Evolutionary conservation across 768 basidiomycete genomes (phyloP).

Genomic region (Clitopilus passeckerianus): DNA sequence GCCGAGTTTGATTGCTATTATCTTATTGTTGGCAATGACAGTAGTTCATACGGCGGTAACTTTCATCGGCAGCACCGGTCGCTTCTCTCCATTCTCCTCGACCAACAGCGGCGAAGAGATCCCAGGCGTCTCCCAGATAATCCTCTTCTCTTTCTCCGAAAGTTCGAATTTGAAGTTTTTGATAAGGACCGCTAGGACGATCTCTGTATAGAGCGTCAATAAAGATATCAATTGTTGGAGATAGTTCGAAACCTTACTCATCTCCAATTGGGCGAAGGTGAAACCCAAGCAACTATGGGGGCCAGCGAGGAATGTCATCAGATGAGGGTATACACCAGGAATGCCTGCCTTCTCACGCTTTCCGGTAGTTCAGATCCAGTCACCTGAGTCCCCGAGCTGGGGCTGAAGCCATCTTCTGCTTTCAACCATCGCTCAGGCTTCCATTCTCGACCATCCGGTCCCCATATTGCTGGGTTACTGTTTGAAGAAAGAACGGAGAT

Average conservation of each 20-base stretch:
- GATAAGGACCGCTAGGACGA: constrained; percentile 12
- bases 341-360: neutral
- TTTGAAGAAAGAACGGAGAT: constrained; percentile 20
- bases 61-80: neutral
- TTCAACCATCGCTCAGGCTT: constrained; percentile 29
- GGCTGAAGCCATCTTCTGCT: neutral
- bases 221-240: neutral
- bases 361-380: neutral
- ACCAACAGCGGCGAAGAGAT: constrained; percentile 5
- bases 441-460: constrained; percentile 26
- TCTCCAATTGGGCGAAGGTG: neutral
- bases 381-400: neutral
- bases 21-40: too few species aligned
- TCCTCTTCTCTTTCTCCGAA: constrained; percentile 11
- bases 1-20: too few species aligned
- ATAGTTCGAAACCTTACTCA: neutral
- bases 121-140: constrained; percentile 11
- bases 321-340: neutral
- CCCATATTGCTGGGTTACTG: constrained; percentile 24
- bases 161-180: constrained; percentile 11
- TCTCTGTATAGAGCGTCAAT: constrained; percentile 6
- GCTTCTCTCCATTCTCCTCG: neutral
- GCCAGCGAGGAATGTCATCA: neutral
- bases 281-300: neutral
- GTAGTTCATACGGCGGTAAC: neutral